These are phyloP conservation scores for Linaria vulgaris DNA, from an alignment of 257 asterid species.

Conservation along the genomic window DNA sequence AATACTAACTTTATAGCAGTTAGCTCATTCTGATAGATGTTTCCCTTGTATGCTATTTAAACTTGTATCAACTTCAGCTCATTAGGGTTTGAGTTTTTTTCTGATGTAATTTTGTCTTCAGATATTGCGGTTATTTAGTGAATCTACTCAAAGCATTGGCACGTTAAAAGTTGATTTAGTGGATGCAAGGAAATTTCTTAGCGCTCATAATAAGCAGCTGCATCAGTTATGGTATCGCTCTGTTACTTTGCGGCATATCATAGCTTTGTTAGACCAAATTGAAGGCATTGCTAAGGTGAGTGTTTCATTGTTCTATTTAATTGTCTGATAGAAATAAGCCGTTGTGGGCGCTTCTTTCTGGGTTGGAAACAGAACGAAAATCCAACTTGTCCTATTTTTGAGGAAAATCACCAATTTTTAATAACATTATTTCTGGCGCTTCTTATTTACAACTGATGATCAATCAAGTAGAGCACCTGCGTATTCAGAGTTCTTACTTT, in stretches of 20 bases:
- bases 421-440: neutral
- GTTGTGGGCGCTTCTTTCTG: slow-evolving; percentile 21
- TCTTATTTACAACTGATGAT: neutral
- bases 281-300: slow-evolving; percentile 97
- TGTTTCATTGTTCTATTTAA: slow-evolving; percentile 23
- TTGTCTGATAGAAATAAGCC: slow-evolving; percentile 4
- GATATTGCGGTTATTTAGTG: slow-evolving; percentile 95
- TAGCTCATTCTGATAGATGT: slow-evolving; percentile 25
- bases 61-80: slow-evolving; percentile 20
- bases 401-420: slow-evolving; percentile 5
- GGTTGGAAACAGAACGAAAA: slow-evolving; percentile 11
- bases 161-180: slow-evolving; percentile 75
- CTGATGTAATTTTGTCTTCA: slow-evolving; percentile 35
- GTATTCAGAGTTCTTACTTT: neutral
- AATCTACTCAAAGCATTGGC: slow-evolving; percentile 88
- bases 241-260: slow-evolving; percentile 94
- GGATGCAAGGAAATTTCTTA: slow-evolving; percentile 86
- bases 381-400: slow-evolving; percentile 14
- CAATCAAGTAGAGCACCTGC: slow-evolving; percentile 4
- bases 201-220: slow-evolving; percentile 91
- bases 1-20: slow-evolving; percentile 7
- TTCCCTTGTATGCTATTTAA: neutral
- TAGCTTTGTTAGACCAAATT: slow-evolving; percentile 91
- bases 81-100: slow-evolving; percentile 10
- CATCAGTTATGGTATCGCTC: slow-evolving; percentile 99